Percentiles rank a stretch among this genome's conserved stretches.
Conservation (phyloP, 208 protist genomes). For the Leishmania gerbilli region DNA sequence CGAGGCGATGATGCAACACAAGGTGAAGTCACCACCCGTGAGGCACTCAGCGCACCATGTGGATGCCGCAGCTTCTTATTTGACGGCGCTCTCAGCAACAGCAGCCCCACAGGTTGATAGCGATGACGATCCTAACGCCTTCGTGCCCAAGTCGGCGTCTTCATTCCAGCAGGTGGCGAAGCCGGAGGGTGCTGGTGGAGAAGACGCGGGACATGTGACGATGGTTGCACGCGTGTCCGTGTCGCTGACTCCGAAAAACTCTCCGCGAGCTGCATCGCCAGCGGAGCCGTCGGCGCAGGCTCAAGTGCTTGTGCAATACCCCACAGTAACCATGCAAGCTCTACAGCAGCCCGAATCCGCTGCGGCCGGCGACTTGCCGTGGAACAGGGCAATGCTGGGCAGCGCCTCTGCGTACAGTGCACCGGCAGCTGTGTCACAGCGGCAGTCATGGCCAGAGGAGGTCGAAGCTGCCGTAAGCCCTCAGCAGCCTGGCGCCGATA, state of each 20-base stretch:
- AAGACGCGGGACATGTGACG: conserved; percentile 4
- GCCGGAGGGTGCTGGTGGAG: neutral
- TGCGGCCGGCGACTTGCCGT: neutral
- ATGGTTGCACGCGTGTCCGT: conserved; percentile 20
- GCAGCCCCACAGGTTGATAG: neutral
- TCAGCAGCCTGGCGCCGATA: neutral
- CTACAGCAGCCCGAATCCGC: neutral
- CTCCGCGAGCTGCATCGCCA: neutral
- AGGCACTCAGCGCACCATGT: neutral
- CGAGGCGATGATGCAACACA: neutral
- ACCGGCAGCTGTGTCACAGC: conserved; percentile 22
- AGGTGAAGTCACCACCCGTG: neutral
- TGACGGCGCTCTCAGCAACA: neutral
- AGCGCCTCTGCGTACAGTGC: conserved; percentile 1
- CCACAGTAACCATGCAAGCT: neutral
- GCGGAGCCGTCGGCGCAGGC: neutral
- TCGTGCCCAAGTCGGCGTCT: conserved; percentile 4
- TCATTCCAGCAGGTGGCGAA: conserved; percentile 1
- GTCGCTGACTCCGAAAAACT: conserved; percentile 15
- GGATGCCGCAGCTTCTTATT: neutral
- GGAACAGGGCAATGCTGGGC: neutral
- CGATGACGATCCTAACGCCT: neutral
- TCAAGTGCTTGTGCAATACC: neutral
- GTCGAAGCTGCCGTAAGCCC: conserved; percentile 2
- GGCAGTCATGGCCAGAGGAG: conserved; percentile 9